phyloP scores from a whole-genome alignment of 1,284 basidiomycete genomes.

The Coriolopsis trogii region DNA sequence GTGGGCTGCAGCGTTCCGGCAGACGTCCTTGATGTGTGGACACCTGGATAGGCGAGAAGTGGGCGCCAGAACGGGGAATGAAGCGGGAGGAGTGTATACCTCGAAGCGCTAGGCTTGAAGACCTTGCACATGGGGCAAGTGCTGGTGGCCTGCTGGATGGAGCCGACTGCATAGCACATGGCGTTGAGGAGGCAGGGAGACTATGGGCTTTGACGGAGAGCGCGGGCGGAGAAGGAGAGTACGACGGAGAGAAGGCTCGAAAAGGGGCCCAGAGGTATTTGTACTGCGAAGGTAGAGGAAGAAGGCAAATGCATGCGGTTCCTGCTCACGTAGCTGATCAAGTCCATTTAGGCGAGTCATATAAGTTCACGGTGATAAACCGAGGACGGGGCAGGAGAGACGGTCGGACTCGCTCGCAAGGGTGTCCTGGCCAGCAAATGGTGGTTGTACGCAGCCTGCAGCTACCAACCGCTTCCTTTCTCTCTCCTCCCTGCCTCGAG shows the following conservation, averaged over 20 bases:
- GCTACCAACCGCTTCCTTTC: conserved; percentile 34
- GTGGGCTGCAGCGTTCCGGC: conserved; percentile 70
- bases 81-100: conserved; percentile 40
- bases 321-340: conserved; percentile 48
- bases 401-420: conserved; percentile 25
- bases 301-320: conserved; percentile 51
- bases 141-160: conserved; percentile 62
- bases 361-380: conserved; percentile 33
- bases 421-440: conserved; percentile 26
- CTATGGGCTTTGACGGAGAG: conserved; percentile 23
- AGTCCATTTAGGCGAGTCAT: conserved; percentile 40
- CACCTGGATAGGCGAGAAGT: conserved; percentile 49
- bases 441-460: conserved; percentile 29
- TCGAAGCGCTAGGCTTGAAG: conserved; percentile 60
- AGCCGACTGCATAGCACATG: conserved; percentile 76
- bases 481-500: conserved; percentile 38
- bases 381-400: conserved; percentile 24
- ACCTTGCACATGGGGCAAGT: conserved; percentile 84
- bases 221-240: conserved; percentile 33
- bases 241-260: conserved; percentile 34
- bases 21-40: conserved; percentile 72
- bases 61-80: conserved; percentile 17
- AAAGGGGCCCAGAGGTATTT: conserved; percentile 48
- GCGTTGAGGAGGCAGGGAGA: conserved; percentile 30
- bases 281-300: conserved; percentile 46